Percentiles rank a stretch among this genome's conserved stretches.
Evolutionary conservation across 129 eudicot genomes (phyloP).

Genomic region (Kitagawia praeruptora): DNA sequence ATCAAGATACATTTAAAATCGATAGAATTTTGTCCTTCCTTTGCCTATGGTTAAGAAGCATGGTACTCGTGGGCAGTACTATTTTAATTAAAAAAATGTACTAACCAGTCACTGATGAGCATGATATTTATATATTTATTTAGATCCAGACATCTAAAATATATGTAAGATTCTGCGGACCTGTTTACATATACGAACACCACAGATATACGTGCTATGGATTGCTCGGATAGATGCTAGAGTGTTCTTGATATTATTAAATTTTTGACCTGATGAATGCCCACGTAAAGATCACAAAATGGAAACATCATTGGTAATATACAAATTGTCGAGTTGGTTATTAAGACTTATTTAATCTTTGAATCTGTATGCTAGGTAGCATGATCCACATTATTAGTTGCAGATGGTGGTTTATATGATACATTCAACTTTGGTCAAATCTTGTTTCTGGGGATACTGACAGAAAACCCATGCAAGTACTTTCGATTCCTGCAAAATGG

Average conservation of each 20-base stretch:
- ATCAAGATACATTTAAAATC: background rate
- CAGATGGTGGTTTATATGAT: conserved; percentile 1
- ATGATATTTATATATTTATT: background rate
- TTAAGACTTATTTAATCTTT: background rate
- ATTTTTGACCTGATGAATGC: background rate
- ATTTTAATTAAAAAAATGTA: background rate
- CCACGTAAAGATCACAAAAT: background rate
- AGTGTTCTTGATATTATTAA: background rate
- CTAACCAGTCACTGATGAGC: background rate
- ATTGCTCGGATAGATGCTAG: background rate
- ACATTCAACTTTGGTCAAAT: background rate
- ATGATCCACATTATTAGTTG: background rate
- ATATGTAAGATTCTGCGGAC: background rate
- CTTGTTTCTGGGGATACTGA: background rate
- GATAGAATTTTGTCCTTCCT: background rate
- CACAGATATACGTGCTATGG: background rate
- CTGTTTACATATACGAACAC: background rate
- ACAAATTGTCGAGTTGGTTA: background rate
- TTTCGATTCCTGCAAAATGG: background rate
- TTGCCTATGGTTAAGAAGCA: background rate
- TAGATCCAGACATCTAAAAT: too few relatives aligned
- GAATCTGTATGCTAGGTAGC: background rate
- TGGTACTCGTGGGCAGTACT: background rate
- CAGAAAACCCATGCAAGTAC: background rate
- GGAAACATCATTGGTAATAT: background rate